These are phyloP conservation scores for Ettlia oleoabundans DNA, from an alignment of 139 green algal genomes.

Conservation along the genomic window DNA sequence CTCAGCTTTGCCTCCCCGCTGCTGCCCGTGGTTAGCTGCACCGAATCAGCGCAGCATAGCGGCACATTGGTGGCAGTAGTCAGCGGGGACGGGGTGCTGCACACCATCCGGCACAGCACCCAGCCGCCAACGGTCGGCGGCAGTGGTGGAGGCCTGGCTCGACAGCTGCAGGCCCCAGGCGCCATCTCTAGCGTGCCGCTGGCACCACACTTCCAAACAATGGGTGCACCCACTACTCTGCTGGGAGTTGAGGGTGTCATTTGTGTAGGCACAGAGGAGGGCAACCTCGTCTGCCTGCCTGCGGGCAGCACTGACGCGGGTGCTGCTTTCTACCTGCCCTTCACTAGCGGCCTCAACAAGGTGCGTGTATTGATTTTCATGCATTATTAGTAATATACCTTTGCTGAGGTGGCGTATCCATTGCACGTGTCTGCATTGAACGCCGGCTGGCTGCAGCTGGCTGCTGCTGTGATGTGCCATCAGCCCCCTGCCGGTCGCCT, in stretches of 20 bases:
- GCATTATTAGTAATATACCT: too few relatives aligned
- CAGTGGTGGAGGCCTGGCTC: not conserved
- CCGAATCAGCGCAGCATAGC: not conserved
- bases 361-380: not conserved
- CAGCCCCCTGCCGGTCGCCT: too few relatives aligned
- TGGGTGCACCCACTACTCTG: constrained; percentile 18
- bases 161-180: not conserved
- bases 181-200: constrained; percentile 1
- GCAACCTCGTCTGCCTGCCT: constrained; percentile 33
- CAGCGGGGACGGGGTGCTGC: constrained; percentile 34
- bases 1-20: constrained; percentile 27
- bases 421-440: too few relatives aligned
- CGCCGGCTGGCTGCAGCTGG: too few relatives aligned
- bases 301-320: not conserved
- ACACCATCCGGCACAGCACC: constrained; percentile 1
- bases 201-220: not conserved
- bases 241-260: constrained; percentile 13
- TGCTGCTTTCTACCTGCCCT: constrained; percentile 9
- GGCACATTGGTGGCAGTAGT: constrained; percentile 10
- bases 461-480: too few relatives aligned
- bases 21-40: constrained; percentile 22
- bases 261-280: constrained; percentile 27
- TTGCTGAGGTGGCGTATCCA: too few relatives aligned
- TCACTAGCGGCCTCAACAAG: not conserved
- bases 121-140: not conserved